Conservation (phyloP, 2,329 filamentous ascomycete species). For the Penicillium sp. region DNA sequence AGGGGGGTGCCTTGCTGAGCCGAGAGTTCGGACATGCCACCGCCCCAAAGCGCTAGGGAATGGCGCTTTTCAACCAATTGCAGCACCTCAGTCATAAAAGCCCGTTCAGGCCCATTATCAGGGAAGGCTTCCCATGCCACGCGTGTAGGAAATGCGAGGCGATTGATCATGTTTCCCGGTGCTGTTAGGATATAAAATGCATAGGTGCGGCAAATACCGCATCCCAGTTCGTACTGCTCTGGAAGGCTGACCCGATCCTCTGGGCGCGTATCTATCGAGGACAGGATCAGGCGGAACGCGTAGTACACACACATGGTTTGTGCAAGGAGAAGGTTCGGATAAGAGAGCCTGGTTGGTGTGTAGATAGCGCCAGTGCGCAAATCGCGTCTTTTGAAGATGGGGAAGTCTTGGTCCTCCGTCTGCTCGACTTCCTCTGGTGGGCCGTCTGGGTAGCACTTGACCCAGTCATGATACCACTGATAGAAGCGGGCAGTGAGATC, state of each 20-base stretch:
- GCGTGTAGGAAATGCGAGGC: conserved; percentile 37
- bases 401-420: conserved; percentile 28
- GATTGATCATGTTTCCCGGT: conserved; percentile 42
- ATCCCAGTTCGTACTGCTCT: conserved; percentile 37
- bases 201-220: conserved; percentile 36
- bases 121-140: conserved; percentile 41
- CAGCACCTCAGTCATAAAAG: conserved; percentile 34
- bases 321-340: conserved; percentile 36
- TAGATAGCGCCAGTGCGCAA: conserved; percentile 34
- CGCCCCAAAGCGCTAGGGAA: conserved; percentile 36
- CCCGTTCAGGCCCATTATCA: conserved; percentile 31
- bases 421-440: conserved; percentile 28
- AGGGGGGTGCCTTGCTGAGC: conserved; percentile 26
- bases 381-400: conserved; percentile 35
- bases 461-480: conserved; percentile 33
- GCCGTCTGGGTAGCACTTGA: conserved; percentile 34
- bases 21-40: conserved; percentile 37
- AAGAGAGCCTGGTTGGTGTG: conserved; percentile 31
- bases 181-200: conserved; percentile 38
- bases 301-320: conserved; percentile 41
- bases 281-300: conserved; percentile 33
- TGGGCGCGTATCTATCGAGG: conserved; percentile 33
- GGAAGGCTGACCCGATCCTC: conserved; percentile 28
- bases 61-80: conserved; percentile 37
- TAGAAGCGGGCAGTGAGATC: conserved; percentile 32